Evolutionary conservation across 345 rosid genomes (phyloP), one percentile per base, ranked within the genome.

Genomic region (Brassica carinata): DNA sequence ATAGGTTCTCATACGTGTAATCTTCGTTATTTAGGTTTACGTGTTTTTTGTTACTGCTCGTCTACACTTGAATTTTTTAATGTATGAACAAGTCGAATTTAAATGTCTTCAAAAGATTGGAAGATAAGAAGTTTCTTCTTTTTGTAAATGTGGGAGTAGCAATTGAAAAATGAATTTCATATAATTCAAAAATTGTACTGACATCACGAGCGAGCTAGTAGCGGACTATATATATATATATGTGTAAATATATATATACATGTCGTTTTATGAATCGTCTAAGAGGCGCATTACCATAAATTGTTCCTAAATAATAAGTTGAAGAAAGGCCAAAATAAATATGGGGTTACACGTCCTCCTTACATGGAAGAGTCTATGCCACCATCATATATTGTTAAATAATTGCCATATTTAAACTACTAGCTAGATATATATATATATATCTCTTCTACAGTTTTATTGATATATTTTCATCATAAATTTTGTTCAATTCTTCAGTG

Each of bases 271-370:
- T 36, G 9, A 31, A 31, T 8, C 38, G 64, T 31, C 2, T 5
- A 27, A 78, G 67, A 78, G 59, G 31, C 58, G 40, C 7, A 55
- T 6, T 15, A 0, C 55, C 18, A 51, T 14, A 51, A 51, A 5
- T 51, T 14, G 55, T 48, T 51, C 58, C 63, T 23, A 31, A 71
- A 64, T 15, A 64, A 64, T 15, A 71, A 23, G 38, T 33, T 26
- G 72, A 64, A 71, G 72, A 64, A 71, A 72, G 6, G 43, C 73
- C 48, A 29, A 59, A 67, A 79, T 17, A 23, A 43, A 69, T 23
- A 69, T 48, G 65, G 75, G 67, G 71, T 62, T 68, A 74, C 83
- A 74, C 83, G 83, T 80, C 71, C 33, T 62, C 17, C 71, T 80
- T 80, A 69, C 59, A 70, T 74, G 79, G 70, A 75, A 80, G 79